Evolutionary conservation across 257 asterid genomes (phyloP).

Genomic region (Mentha longifolia): DNA sequence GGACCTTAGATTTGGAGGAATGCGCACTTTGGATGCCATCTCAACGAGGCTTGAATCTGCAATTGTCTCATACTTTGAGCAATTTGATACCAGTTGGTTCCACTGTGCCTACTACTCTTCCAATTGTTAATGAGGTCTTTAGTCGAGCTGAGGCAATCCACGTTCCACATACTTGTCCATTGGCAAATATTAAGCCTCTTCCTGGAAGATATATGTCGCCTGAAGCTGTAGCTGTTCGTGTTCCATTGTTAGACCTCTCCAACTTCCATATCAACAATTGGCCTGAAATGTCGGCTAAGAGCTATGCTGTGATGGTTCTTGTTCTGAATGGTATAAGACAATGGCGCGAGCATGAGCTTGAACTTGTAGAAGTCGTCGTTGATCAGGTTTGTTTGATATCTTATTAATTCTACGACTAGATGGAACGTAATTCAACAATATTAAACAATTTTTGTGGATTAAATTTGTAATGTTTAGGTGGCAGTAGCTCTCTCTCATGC

Average conservation of each 20-base stretch:
- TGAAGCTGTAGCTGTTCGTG: conserved; percentile 75
- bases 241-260: conserved; percentile 68
- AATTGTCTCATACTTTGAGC: conserved; percentile 62
- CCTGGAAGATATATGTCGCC: conserved; percentile 55
- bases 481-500: conserved; percentile 92
- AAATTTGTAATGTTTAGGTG: conserved; percentile 47
- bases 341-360: conserved; percentile 82
- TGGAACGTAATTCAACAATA: not conserved
- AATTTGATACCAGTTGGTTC: conserved; percentile 64
- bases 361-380: conserved; percentile 79
- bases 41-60: conserved; percentile 60
- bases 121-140: conserved; percentile 57
- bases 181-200: conserved; percentile 56
- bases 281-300: conserved; percentile 61
- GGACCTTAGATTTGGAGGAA: conserved; percentile 70
- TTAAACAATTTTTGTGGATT: not conserved
- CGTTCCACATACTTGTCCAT: conserved; percentile 63
- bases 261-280: conserved; percentile 64
- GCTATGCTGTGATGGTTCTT: conserved; percentile 78
- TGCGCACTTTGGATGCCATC: conserved; percentile 88
- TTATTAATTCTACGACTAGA: not conserved
- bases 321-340: conserved; percentile 64
- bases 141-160: conserved; percentile 56
- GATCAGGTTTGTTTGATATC: conserved; percentile 58
- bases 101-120: conserved; percentile 60